phyloP scores from a whole-genome alignment of 73 alveolate species.

The Chromera velia region DNA sequence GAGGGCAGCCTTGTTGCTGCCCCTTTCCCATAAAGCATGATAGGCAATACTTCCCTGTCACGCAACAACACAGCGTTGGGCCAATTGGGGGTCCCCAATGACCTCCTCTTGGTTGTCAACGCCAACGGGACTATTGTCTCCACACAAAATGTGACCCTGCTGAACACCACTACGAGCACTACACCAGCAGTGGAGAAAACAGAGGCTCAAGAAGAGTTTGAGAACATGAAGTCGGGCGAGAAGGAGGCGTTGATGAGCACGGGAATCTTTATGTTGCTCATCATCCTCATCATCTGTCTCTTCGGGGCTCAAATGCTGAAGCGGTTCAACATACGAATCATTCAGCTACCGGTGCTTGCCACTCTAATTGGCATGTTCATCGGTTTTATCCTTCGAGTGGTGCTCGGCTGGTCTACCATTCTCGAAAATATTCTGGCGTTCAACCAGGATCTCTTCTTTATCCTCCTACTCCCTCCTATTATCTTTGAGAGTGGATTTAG shows the following conservation, averaged over 20 bases:
- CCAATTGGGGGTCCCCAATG: too few relatives aligned
- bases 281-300: not conserved
- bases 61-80: too few relatives aligned
- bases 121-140: too few relatives aligned
- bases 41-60: too few relatives aligned
- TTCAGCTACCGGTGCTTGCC: not conserved
- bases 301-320: not conserved
- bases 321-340: not conserved
- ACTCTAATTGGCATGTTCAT: not conserved
- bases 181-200: too few relatives aligned
- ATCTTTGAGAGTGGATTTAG: constrained; percentile 16
- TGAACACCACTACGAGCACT: too few relatives aligned
- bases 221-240: not conserved
- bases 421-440: not conserved
- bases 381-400: not conserved
- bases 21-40: too few relatives aligned
- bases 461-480: constrained; percentile 46
- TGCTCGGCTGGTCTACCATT: not conserved
- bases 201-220: too few relatives aligned
- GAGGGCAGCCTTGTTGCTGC: too few relatives aligned
- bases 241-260: not conserved
- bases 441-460: constrained; percentile 16
- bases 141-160: too few relatives aligned
- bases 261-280: not conserved
- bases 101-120: too few relatives aligned